Base-by-base conservation (phyloP, 164 flowering plant genomes). In the Stephania yunnanensis region DNA sequence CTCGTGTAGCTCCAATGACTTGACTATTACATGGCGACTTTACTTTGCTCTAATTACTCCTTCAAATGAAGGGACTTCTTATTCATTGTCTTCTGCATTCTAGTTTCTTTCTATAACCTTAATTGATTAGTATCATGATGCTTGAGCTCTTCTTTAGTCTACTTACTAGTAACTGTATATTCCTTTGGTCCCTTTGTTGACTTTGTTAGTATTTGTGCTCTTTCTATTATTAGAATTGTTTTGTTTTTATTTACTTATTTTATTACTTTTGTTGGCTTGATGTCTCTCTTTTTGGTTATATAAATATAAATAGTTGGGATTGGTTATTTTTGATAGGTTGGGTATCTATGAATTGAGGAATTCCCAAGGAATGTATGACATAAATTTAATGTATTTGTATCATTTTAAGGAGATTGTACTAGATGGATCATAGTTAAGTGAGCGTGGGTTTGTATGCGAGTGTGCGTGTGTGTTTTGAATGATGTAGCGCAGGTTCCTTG, bases 1-100 rank as follows among this genome's bases (percentile, higher is more conserved):
- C 71, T 75, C 52, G 73, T 85, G 81, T 82, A 83, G 83, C 80
- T 69, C 70, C 68, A 81, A 64, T 84, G 82, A 85, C 79, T 69
- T 79, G 71, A 78, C 79, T 83, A 61, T 78, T 63, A 65, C 71
- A 71, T 75, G 79, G 78, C 72, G 71, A 65, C 73, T 80, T 74
- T 67, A 66, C 68, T 63, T 25, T 71, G 73, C 53, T 77, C 73
- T 75, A 66, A 55, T 53, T 73, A 29, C 52, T 70, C 20, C 50
- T 69, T 66, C 20, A 61, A 31, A 58, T 13, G 55, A 50, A 45
- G 58, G 71, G 69, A 19, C 58, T 77, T 70, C 71, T 58, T 42
- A 67, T 77, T 42, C 45, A 48, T 42, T 68, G n/a, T 68, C 19
- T 50, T 13, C 58, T 80, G 7, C 25, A 17, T 66, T 76, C 50